Conservation (phyloP, 441 rosid species). For the Populus hybrid region DNA sequence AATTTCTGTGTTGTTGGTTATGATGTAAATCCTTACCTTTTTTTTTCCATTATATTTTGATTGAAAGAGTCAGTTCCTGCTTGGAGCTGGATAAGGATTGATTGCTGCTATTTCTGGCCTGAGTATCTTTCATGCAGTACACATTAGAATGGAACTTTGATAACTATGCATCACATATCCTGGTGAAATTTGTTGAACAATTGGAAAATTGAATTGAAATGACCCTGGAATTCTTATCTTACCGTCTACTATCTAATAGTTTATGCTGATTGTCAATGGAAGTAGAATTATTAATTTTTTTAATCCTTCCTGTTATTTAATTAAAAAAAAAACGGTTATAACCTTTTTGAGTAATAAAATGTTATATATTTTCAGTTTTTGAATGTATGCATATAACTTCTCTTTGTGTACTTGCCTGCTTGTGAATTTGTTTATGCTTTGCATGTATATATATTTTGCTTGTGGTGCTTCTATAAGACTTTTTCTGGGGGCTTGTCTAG, state of each 20-base stretch:
- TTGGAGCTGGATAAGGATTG: neutral
- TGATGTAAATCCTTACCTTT: slow-evolving; percentile 57
- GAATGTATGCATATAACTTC: neutral
- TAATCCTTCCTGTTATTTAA: neutral
- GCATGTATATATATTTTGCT: slow-evolving; percentile 4
- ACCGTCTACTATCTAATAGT: neutral
- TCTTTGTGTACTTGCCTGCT: neutral
- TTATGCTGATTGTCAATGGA: neutral
- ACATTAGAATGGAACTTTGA: neutral
- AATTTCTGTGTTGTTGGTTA: slow-evolving; percentile 69
- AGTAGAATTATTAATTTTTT: neutral
- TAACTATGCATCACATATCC: neutral
- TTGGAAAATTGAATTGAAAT: neutral
- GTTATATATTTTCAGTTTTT: neutral
- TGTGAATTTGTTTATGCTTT: neutral
- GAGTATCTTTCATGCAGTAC: neutral
- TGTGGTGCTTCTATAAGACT: neutral
- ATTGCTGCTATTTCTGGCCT: neutral
- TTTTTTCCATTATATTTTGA: slow-evolving; percentile 5
- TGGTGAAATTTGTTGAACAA: neutral
- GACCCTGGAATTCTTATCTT: neutral
- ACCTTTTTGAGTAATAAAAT: neutral
- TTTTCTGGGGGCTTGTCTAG: neutral
- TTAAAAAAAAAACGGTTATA: neutral
- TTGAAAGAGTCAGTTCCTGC: neutral